Evolutionary conservation across 192 early-diverging fungal species (phyloP).

Genomic region (Coemansia sp.): DNA sequence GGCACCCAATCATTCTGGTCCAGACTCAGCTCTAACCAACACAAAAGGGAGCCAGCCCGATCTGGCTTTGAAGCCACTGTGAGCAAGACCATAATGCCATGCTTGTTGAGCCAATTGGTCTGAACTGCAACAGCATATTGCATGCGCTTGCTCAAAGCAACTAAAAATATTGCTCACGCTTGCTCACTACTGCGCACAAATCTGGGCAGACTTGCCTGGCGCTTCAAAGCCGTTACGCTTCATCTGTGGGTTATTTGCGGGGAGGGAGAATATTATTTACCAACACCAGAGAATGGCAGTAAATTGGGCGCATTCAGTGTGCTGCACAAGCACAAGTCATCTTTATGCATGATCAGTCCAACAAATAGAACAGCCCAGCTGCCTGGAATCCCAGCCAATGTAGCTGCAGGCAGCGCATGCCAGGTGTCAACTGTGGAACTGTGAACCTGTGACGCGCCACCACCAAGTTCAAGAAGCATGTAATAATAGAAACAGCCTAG

Average conservation of each 20-base stretch:
- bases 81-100: not conserved
- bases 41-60: not conserved
- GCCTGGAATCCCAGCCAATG: too few species aligned
- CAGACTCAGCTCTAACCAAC: too few species aligned
- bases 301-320: not conserved
- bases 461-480: not conserved
- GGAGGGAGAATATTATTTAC: not conserved
- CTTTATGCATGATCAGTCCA: not conserved
- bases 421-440: too few species aligned
- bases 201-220: not conserved
- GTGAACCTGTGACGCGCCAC: too few species aligned
- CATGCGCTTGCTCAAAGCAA: too few species aligned
- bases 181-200: too few species aligned
- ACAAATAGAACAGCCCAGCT: not conserved
- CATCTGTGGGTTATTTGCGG: constrained; percentile 3
- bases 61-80: not conserved
- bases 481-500: constrained; percentile 1
- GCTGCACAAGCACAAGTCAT: too few species aligned
- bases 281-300: constrained; percentile 4
- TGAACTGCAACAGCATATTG: too few species aligned
- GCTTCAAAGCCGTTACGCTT: not conserved
- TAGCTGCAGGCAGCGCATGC: too few species aligned
- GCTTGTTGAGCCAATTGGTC: not conserved
- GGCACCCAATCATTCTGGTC: not conserved
- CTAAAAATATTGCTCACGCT: too few species aligned